Percentiles rank a stretch among this genome's conserved stretches.
These are phyloP conservation scores for Mycena sp. DNA, from an alignment of 1,284 basidiomycete genomes.

Conservation along the genomic window DNA sequence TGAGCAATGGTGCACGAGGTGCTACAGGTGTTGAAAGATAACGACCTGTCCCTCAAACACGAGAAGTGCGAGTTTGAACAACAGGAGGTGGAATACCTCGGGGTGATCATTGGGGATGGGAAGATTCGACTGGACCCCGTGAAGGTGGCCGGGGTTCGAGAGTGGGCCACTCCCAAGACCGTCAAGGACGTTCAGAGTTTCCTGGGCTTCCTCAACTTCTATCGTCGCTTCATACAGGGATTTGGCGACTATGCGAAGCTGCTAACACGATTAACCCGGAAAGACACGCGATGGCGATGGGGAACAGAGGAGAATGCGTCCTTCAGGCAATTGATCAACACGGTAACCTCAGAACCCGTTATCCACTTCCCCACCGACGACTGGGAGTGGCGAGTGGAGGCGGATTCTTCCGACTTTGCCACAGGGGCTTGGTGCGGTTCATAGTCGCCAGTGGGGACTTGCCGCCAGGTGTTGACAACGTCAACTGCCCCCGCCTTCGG, in stretches of 20 bases:
- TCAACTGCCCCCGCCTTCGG: too few relatives aligned
- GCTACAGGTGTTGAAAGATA: constrained; percentile 39
- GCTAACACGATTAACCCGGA: constrained; percentile 31
- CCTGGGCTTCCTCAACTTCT: constrained; percentile 45
- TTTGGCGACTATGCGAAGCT: constrained; percentile 43
- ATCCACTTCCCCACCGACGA: constrained; percentile 17
- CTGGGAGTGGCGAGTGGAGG: constrained; percentile 38
- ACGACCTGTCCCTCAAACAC: constrained; percentile 45
- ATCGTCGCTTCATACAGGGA: constrained; percentile 51
- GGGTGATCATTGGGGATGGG: constrained; percentile 44
- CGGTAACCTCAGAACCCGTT: constrained; percentile 17
- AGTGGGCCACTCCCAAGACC: constrained; percentile 34
- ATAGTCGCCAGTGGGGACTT: too few relatives aligned
- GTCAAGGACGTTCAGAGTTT: constrained; percentile 38
- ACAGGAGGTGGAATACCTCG: constrained; percentile 50
- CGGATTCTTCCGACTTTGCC: constrained; percentile 41
- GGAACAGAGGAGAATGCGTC: neutral
- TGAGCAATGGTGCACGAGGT: constrained; percentile 36
- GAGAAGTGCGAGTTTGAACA: constrained; percentile 52
- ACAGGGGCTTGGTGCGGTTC: constrained; percentile 38
- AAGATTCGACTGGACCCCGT: constrained; percentile 49
- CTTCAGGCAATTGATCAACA: neutral
- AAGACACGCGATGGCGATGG: constrained; percentile 13
- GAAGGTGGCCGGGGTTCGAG: constrained; percentile 47
- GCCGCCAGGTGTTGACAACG: too few relatives aligned